These are phyloP conservation scores for Tuber magnatum DNA, from an alignment of 495 filamentous ascomycete genomes.

Conservation along the genomic window DNA sequence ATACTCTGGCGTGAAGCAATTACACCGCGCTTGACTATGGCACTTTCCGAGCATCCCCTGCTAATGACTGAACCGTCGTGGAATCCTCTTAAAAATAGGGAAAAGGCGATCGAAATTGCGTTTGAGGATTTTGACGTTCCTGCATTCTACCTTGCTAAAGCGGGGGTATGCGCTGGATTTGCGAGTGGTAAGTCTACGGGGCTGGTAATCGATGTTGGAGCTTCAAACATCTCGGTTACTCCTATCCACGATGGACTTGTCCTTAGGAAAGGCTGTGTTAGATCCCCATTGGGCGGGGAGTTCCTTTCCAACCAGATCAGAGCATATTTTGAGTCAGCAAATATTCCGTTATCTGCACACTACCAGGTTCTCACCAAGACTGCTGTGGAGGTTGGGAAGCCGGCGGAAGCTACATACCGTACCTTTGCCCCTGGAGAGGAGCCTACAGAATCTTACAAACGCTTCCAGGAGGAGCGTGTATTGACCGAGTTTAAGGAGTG, in stretches of 20 bases:
- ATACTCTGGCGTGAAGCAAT: slow-evolving; percentile 84
- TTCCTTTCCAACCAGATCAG: slow-evolving; percentile 85
- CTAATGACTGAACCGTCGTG: slow-evolving; percentile 91
- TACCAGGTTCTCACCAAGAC: slow-evolving; percentile 80
- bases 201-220: slow-evolving; percentile 85
- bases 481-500: slow-evolving; percentile 95
- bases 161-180: slow-evolving; percentile 53
- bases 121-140: slow-evolving; percentile 94
- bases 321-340: slow-evolving; percentile 60
- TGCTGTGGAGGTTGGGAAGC: slow-evolving; percentile 78
- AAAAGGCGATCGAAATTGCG: slow-evolving; percentile 85
- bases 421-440: slow-evolving; percentile 56
- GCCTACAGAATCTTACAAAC: slow-evolving; percentile 65
- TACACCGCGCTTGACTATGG: slow-evolving; percentile 70
- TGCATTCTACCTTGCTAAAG: slow-evolving; percentile 80
- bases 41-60: slow-evolving; percentile 78
- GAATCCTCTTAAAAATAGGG: slow-evolving; percentile 78
- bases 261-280: slow-evolving; percentile 76
- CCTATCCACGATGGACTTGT: slow-evolving; percentile 92
- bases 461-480: slow-evolving; percentile 83
- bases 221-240: slow-evolving; percentile 81
- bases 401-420: slow-evolving; percentile 62
- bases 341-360: slow-evolving; percentile 72
- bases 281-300: slow-evolving; percentile 75
- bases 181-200: slow-evolving; percentile 86